Conservation (phyloP, 2,329 filamentous ascomycete genomes). For the Monosporascus sp. region DNA sequence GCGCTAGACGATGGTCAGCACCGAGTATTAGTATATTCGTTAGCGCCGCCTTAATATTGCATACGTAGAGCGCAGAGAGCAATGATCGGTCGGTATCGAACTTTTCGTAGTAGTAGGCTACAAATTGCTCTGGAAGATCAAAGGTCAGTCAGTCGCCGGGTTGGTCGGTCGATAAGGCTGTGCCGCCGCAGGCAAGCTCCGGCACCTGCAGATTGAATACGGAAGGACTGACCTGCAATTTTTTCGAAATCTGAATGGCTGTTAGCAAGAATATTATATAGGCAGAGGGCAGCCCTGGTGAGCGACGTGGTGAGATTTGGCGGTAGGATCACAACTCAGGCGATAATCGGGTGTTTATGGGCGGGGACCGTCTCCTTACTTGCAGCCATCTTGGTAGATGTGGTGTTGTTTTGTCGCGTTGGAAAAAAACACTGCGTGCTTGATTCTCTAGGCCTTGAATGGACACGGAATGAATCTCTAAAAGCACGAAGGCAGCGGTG, state of each 20-base stretch:
- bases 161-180: constrained; percentile 3
- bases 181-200: not conserved
- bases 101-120: constrained; percentile 82
- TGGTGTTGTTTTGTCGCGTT: constrained; percentile 1
- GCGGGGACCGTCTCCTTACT: constrained; percentile 18
- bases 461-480: too few relatives aligned
- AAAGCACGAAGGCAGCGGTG: not conserved
- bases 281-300: not conserved
- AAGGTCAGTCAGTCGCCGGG: constrained; percentile 10
- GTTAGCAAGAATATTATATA: constrained; percentile 1
- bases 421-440: too few relatives aligned
- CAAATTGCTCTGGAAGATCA: constrained; percentile 67
- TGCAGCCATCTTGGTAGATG: constrained; percentile 27
- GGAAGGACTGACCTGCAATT: constrained; percentile 40
- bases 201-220: not conserved
- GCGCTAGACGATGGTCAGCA: constrained; percentile 47
- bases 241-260: constrained; percentile 36
- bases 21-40: not conserved
- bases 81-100: constrained; percentile 69
- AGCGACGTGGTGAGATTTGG: not conserved
- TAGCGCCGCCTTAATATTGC: constrained; percentile 24
- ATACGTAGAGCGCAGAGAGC: constrained; percentile 75
- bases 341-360: not conserved
- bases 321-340: not conserved
- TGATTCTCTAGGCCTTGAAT: too few relatives aligned